These are phyloP conservation scores for Flaveria linearis DNA, from an alignment of 129 eudicot genomes.

Conservation along the genomic window DNA sequence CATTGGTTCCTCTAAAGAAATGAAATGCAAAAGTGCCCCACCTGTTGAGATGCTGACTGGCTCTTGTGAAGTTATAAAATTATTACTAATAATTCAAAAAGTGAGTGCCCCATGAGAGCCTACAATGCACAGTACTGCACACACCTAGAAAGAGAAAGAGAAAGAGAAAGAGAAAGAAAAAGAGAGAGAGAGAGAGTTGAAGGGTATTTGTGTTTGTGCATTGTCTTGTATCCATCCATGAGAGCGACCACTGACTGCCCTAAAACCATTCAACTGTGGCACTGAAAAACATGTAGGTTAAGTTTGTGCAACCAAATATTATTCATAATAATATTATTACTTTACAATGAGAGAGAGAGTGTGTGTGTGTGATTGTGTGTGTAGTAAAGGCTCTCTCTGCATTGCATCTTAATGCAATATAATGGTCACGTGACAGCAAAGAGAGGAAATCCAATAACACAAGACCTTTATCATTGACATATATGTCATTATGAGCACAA, in stretches of 20 bases:
- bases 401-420: conserved; percentile 19
- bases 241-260: conserved; percentile 45
- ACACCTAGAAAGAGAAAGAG: conserved; percentile 25
- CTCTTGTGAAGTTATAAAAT: background rate
- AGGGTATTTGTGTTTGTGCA: conserved; percentile 44
- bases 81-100: conserved; percentile 33
- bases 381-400: conserved; percentile 34
- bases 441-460: conserved; percentile 21
- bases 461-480: conserved; percentile 22
- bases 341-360: conserved; percentile 7
- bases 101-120: conserved; percentile 49
- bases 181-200: too few species aligned
- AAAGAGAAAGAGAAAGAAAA: too few species aligned
- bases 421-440: conserved; percentile 35
- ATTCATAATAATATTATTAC: conserved; percentile 10
- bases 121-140: conserved; percentile 21
- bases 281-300: conserved; percentile 52
- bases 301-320: conserved; percentile 13
- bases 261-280: conserved; percentile 58
- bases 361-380: background rate
- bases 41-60: conserved; percentile 18
- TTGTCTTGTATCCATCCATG: conserved; percentile 42
- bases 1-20: conserved; percentile 16
- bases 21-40: conserved; percentile 33
- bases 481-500: conserved; percentile 19